Evolutionary conservation across 345 rosid species (phyloP).

Genomic region (Eucalyptus cloeziana): DNA sequence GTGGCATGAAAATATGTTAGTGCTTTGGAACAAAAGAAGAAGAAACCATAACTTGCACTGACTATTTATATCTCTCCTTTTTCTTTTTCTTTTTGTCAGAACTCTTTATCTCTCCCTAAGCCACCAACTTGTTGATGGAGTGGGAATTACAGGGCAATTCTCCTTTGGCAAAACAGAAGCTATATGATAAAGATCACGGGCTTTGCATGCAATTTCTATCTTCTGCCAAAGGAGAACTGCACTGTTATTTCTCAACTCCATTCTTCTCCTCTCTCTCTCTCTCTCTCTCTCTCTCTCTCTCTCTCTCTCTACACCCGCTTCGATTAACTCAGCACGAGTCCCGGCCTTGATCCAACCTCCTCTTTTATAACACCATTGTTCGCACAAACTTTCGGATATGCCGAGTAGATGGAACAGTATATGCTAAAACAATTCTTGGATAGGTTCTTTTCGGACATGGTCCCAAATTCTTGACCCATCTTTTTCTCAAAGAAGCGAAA

Average conservation of each 20-base stretch:
- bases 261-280: no score
- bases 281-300: no score
- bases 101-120: not conserved
- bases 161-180: not conserved
- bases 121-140: not conserved
- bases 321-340: no score
- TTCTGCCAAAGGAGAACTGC: not conserved
- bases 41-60: not conserved
- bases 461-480: not conserved
- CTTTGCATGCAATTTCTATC: not conserved
- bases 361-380: no score
- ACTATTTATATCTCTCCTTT: not conserved
- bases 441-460: no score
- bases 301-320: not conserved
- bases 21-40: not conserved
- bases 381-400: no score
- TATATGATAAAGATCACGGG: not conserved
- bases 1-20: not conserved
- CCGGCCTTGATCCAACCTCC: no score
- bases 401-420: no score
- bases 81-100: no score
- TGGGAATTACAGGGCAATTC: not conserved
- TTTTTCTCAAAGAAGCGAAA: not conserved
- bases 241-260: not conserved
- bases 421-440: no score